Conservation (phyloP, 2,329 filamentous ascomycete species). For the Ascochyta rabiei region DNA sequence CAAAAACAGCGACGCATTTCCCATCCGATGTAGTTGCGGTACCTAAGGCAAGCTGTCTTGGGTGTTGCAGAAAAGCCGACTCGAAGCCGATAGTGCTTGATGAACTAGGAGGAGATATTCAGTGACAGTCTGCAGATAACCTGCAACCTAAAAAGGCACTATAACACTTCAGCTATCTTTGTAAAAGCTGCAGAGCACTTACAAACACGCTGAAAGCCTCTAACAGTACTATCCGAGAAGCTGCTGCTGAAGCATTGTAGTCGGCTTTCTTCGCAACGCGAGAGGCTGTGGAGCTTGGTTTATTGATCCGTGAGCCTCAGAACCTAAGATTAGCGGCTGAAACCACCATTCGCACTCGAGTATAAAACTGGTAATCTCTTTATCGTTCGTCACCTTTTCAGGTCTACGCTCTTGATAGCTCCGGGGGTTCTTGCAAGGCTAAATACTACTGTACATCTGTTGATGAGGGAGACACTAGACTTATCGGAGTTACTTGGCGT, state of each 20-base stretch:
- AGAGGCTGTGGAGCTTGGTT: too few species aligned
- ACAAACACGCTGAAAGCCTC: too few species aligned
- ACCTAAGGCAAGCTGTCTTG: not conserved
- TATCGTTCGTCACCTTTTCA: not conserved
- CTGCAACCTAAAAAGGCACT: too few species aligned
- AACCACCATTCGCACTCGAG: slow-evolving; percentile 32
- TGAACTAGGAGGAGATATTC: too few species aligned
- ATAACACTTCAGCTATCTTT: too few species aligned
- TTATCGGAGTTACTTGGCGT: not conserved
- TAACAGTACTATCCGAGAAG: too few species aligned
- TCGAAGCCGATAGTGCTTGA: too few species aligned
- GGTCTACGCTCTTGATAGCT: slow-evolving; percentile 63
- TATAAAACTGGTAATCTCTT: not conserved
- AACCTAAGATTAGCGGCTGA: slow-evolving; percentile 44
- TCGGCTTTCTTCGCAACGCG: too few species aligned
- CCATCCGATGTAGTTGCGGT: not conserved
- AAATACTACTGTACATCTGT: slow-evolving; percentile 70
- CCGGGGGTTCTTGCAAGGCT: slow-evolving; percentile 65
- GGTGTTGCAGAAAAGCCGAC: not conserved
- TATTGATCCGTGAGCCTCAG: too few species aligned
- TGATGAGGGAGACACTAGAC: slow-evolving; percentile 52
- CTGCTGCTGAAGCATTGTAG: too few species aligned
- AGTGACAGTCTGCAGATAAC: too few species aligned
- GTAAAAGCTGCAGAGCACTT: too few species aligned
- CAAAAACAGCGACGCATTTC: slow-evolving; percentile 9